Evolutionary conservation across 495 filamentous ascomycete species (phyloP).

Genomic region (Penicillium herquei): DNA sequence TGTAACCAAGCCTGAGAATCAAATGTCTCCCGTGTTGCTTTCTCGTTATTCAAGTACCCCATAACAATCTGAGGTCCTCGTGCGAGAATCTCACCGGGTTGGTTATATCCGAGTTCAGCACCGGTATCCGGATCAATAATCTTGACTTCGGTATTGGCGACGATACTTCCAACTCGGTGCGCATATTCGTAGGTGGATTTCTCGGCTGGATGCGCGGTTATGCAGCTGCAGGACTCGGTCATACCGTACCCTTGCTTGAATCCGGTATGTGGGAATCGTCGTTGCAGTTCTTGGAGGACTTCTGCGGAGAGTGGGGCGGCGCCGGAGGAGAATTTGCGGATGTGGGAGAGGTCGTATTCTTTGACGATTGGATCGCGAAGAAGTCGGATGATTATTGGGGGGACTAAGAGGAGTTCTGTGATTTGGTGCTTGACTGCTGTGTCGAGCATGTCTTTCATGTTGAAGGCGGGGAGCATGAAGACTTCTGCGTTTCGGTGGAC

Average conservation of each 20-base stretch:
- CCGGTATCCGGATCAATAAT: conserved; percentile 52
- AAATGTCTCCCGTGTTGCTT: conserved; percentile 59
- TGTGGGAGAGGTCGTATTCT: conserved; percentile 55
- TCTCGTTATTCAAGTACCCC: conserved; percentile 55
- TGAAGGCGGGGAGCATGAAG: conserved; percentile 59
- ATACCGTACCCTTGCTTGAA: conserved; percentile 72
- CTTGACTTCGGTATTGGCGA: conserved; percentile 59
- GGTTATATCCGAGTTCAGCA: conserved; percentile 41
- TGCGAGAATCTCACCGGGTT: conserved; percentile 61
- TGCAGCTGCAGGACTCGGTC: conserved; percentile 64
- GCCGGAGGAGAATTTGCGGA: conserved; percentile 54
- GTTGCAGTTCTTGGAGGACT: conserved; percentile 55
- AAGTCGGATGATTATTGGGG: conserved; percentile 67
- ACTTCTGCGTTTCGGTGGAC: conserved; percentile 55
- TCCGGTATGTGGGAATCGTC: conserved; percentile 59
- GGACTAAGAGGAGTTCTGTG: conserved; percentile 62
- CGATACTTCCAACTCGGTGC: conserved; percentile 59
- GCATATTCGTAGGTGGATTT: conserved; percentile 56
- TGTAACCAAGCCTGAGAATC: conserved; percentile 60
- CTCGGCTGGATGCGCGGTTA: conserved; percentile 55
- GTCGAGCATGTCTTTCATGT: conserved; percentile 54
- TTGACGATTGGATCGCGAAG: conserved; percentile 61
- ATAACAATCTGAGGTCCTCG: conserved; percentile 56
- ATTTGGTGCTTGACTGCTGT: conserved; percentile 53
- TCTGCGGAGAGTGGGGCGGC: conserved; percentile 66